phyloP scores from a whole-genome alignment of 805 yeast genomes.

The Cyberlindnera mississippiensis region DNA sequence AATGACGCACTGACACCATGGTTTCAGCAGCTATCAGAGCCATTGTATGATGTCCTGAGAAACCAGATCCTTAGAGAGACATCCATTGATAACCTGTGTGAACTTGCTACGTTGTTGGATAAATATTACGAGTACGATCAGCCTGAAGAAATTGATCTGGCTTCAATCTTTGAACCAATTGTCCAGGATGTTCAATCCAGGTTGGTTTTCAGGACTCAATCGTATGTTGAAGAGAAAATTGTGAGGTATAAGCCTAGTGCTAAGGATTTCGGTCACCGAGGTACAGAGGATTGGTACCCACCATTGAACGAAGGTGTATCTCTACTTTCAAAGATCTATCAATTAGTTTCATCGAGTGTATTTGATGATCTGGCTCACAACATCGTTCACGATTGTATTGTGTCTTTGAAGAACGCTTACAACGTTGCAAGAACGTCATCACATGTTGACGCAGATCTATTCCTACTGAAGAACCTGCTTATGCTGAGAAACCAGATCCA shows the following conservation, averaged over 20 bases:
- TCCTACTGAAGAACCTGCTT: slow-evolving; percentile 67
- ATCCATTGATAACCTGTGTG: slow-evolving; percentile 66
- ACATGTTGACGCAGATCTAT: slow-evolving; percentile 54
- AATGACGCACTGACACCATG: slow-evolving; percentile 47
- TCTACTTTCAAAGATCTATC: slow-evolving; percentile 72
- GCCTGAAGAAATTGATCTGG: slow-evolving; percentile 48
- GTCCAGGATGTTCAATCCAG: slow-evolving; percentile 76
- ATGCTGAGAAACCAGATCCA: slow-evolving; percentile 65
- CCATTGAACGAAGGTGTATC: slow-evolving; percentile 69
- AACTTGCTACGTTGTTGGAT: slow-evolving; percentile 64
- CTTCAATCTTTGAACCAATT: slow-evolving; percentile 63
- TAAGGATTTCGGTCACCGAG: slow-evolving; percentile 53
- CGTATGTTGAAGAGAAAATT: slow-evolving; percentile 64
- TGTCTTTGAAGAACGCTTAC: slow-evolving; percentile 54
- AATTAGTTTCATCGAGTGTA: slow-evolving; percentile 67
- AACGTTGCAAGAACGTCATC: slow-evolving; percentile 45
- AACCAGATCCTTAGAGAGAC: slow-evolving; percentile 65
- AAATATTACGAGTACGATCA: slow-evolving; percentile 65
- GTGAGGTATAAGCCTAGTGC: slow-evolving; percentile 61
- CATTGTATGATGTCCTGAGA: slow-evolving; percentile 69
- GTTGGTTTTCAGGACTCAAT: slow-evolving; percentile 73
- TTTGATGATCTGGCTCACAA: slow-evolving; percentile 90
- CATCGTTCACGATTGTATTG: slow-evolving; percentile 73
- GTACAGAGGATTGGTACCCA: slow-evolving; percentile 51
- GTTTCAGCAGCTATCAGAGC: slow-evolving; percentile 66